phyloP scores from a whole-genome alignment of 2,329 filamentous ascomycete genomes.

The Teratosphaeria pseudoeucalypti region DNA sequence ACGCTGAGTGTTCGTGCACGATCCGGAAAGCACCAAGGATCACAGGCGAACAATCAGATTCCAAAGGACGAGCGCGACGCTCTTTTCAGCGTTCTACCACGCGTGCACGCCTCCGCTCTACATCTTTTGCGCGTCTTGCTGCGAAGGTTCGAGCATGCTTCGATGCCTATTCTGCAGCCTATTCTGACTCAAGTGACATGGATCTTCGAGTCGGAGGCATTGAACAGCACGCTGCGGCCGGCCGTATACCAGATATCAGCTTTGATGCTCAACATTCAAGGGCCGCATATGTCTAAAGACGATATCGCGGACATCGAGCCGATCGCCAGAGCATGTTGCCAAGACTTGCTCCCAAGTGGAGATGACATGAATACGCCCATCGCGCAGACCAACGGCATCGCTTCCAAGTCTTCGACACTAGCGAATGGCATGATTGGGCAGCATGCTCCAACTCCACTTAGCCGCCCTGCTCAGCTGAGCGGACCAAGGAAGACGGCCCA shows the following conservation, averaged over 20 bases:
- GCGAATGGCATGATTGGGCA: background rate
- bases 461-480: conserved; percentile 26
- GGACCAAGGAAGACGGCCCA: conserved; percentile 48
- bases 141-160: conserved; percentile 47
- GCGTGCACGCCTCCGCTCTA: conserved; percentile 63
- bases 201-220: conserved; percentile 40
- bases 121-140: conserved; percentile 49
- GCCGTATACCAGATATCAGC: conserved; percentile 51
- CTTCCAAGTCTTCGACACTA: background rate
- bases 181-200: conserved; percentile 57
- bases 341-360: conserved; percentile 54
- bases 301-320: conserved; percentile 52
- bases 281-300: conserved; percentile 56
- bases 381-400: background rate
- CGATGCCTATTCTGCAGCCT: conserved; percentile 51
- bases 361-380: background rate
- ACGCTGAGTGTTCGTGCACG: conserved; percentile 49
- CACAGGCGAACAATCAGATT: conserved; percentile 62
- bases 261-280: conserved; percentile 50
- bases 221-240: background rate
- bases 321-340: conserved; percentile 59
- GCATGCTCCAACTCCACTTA: background rate
- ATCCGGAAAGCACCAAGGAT: conserved; percentile 32
- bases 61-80: conserved; percentile 72
- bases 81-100: conserved; percentile 62